Base-by-base conservation (phyloP, 176 grass and related monocot genomes). In the Cenchrus purpureus region DNA sequence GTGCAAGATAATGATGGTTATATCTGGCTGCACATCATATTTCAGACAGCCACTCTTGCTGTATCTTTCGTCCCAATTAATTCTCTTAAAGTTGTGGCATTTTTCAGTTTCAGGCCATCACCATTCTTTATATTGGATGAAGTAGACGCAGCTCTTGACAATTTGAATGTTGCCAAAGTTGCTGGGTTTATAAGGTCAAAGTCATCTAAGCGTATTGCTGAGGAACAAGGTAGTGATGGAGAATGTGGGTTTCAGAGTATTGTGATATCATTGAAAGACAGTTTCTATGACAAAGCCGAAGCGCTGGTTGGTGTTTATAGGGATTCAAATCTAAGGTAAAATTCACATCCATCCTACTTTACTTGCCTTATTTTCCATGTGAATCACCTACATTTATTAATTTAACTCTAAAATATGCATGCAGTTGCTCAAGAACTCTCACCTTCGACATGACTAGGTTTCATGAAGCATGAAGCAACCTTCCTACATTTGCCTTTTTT, bases 111-210 rank as follows among this genome's bases (percentile, higher is more conserved):
- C 80, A 87, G 89, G 85, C 95, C 95, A 78, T 95, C 95, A 82
- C 95, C 95, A 55, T 98, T 98, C 83, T 98, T 98, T 76, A 95
- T 98, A 85, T 79, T 98, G 87, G 95, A 98, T 85, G 95, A 98
- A 88, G 93, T 98, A 22, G 93, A 98, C 88, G 95, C 95, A 58
- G 95, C 95, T 83, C 87, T 98, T 43, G 95, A 98, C 91, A 98
- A 98, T 93, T 87, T 95, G 65, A 98, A 98, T 83, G 95, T 98
- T 25, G 89, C 95, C 70, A 95, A 98, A 87, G 93, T 98, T 74
- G 95, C 95, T 51, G 88, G 95, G 17, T 98, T 95, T 81, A 98
- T 98, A 60, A 93, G 95, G 73, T 98, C 93, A 53, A 95, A 98
- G 87, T 95, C 95, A 71, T 98, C 93, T 45, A 73, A 89, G 37